Evolutionary conservation across 257 asterid genomes (phyloP), one percentile per base, ranked within the genome.

Genomic region (Primulina huaijiensis): DNA sequence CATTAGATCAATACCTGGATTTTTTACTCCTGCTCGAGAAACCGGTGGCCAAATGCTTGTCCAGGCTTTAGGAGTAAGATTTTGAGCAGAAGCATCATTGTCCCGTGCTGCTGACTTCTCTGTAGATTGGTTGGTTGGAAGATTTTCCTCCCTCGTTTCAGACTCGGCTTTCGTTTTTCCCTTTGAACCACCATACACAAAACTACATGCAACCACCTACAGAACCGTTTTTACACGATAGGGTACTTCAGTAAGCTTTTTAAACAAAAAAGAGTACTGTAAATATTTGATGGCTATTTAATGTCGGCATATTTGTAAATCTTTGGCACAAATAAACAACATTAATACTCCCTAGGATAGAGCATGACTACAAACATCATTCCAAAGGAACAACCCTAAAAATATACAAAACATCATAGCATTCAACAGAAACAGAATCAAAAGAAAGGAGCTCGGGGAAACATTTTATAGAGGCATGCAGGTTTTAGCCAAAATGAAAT

Each of bases 191-290:
- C 90, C 92, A 37, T 89, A 88, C 16, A 92, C 90, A 69, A 92
- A 92, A 73, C 97, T 92, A 83, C 97, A 86, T 3, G 84, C 89
- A 9, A 87, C 93, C 29, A 89, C 92, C 97, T 92, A 83, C 68
- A 71, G 46, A 31, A 53, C 69, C 4, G 62, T 29, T n/a, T 46
- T 46, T 46, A 46, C 56, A 46, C 19, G 14, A 14, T 7, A 46
- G 19, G 19, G 20, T 46, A 40, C 17, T 40, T 40, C 4, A 40
- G 17, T 12, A 38, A 8, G 12, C 46, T 9, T 38, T 8, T 7
- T 2, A 46, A 46, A 46, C 20, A 46, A 12, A 46, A 43, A 46
- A 3, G 20, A 46, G 20, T 14, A 14, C 56, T 20, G 14, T 46
- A 46, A 14, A 14, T 23, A 23, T 23, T 1, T 23, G 25, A 23